Evolutionary conservation across 2,329 filamentous ascomycete genomes (phyloP).

Genomic region (Gaeumannomyces tritici): DNA sequence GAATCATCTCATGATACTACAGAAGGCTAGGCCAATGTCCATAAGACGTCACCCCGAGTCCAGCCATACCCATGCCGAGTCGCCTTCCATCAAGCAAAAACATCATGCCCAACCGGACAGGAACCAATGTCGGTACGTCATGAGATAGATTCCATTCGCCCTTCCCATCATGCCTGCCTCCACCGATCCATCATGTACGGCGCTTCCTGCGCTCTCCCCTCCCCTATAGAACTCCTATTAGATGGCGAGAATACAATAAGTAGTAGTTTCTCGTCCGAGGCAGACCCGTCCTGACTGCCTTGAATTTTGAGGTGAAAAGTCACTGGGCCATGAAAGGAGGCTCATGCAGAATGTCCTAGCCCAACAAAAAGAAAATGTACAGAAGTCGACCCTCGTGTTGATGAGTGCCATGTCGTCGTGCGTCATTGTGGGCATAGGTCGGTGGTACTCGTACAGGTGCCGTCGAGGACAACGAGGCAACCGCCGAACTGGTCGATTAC

Average conservation of each 20-base stretch:
- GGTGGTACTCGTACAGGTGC: background rate
- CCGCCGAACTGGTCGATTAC: background rate
- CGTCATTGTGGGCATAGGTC: background rate
- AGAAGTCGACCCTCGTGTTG: background rate
- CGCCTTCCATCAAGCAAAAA: background rate
- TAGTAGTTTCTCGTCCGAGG: background rate
- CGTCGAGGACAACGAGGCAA: background rate
- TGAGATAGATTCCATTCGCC: background rate
- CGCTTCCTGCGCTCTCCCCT: background rate
- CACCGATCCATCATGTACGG: background rate
- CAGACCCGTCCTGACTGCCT: background rate
- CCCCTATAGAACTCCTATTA: background rate
- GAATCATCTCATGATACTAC: background rate
- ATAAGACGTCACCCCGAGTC: background rate
- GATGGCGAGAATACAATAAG: background rate
- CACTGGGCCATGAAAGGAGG: background rate
- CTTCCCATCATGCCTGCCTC: background rate
- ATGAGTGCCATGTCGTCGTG: background rate
- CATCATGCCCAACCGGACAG: background rate
- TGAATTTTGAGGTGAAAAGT: background rate
- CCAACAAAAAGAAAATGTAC: background rate
- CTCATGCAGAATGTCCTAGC: background rate
- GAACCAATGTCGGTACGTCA: background rate
- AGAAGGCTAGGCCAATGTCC: background rate
- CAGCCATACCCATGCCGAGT: background rate